Conservation (phyloP, 2,329 filamentous ascomycete species). For the Fusarium floridanum region DNA sequence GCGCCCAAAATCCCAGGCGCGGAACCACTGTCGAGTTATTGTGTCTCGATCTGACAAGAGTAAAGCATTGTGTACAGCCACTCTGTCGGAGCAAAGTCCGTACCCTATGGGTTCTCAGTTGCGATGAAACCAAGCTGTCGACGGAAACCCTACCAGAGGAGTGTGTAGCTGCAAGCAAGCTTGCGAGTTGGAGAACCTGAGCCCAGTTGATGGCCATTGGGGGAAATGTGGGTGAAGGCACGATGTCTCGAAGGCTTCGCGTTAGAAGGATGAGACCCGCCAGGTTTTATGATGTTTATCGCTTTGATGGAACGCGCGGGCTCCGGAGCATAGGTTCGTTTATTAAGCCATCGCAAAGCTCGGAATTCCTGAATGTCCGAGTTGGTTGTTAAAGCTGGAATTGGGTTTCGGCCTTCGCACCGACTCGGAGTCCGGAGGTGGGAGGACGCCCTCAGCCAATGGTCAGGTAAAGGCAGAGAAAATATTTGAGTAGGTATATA, state of each 20-base stretch:
- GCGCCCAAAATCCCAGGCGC: constrained; percentile 5
- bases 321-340: background rate
- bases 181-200: background rate
- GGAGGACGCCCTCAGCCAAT: background rate
- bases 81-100: constrained; percentile 6
- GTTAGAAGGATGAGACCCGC: background rate
- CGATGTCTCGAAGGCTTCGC: background rate
- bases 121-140: background rate
- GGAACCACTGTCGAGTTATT: constrained; percentile 4
- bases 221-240: background rate
- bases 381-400: background rate
- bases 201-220: background rate
- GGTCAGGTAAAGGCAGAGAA: background rate
- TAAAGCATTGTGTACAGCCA: constrained; percentile 2
- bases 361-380: background rate
- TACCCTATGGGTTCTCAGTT: background rate
- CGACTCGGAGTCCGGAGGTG: background rate
- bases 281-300: background rate
- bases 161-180: background rate
- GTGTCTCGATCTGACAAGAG: background rate
- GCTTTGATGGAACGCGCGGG: background rate
- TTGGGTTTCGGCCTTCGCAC: background rate
- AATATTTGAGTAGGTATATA: background rate
- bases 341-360: background rate
- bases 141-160: background rate